Percentiles rank a stretch among this genome's conserved stretches.
These are phyloP conservation scores for Rhipidocladum racemiflorum DNA, from an alignment of 176 grass and related monocot species.

Conservation along the genomic window DNA sequence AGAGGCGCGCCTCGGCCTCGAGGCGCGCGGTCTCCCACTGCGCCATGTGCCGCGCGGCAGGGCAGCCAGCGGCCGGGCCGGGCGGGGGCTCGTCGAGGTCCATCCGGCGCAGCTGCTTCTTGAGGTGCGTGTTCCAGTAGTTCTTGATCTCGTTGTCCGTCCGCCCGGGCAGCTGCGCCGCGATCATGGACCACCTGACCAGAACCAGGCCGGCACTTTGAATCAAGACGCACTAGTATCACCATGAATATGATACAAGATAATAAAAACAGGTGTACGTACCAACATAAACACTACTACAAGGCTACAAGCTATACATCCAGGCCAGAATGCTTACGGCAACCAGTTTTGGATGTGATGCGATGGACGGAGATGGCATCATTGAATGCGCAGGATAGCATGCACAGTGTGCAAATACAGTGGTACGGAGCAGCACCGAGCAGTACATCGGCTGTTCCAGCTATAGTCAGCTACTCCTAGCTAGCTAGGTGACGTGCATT, in stretches of 20 bases:
- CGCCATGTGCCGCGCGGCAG: conserved; percentile 81
- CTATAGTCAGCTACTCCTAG: not conserved
- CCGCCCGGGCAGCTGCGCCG: conserved; percentile 81
- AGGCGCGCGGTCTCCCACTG: conserved; percentile 94
- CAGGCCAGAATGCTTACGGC: not conserved
- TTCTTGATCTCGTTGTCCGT: conserved; percentile 99
- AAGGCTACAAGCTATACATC: not conserved
- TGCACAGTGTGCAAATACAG: conserved; percentile 27
- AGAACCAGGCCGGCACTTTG: not conserved
- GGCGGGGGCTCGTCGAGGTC: conserved; percentile 46
- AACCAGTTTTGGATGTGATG: conserved; percentile 6
- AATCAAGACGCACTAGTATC: conserved; percentile 22
- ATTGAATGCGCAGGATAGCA: conserved; percentile 29
- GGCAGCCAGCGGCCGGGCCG: conserved; percentile 39
- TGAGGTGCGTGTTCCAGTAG: conserved; percentile 98
- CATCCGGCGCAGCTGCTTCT: conserved; percentile 83
- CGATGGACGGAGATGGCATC: conserved; percentile 13
- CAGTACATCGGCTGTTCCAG: conserved; percentile 10
- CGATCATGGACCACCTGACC: conserved; percentile 93
- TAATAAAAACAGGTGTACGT: not conserved
- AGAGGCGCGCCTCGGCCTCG: conserved; percentile 88
- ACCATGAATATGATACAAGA: not conserved
- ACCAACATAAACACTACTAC: not conserved
- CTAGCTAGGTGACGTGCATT: not conserved
- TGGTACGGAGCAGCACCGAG: conserved; percentile 2